Percentiles rank a stretch among this genome's conserved stretches.
These are phyloP conservation scores for Anethum foeniculum DNA, from an alignment of 140 eudicot species.

Conservation along the genomic window DNA sequence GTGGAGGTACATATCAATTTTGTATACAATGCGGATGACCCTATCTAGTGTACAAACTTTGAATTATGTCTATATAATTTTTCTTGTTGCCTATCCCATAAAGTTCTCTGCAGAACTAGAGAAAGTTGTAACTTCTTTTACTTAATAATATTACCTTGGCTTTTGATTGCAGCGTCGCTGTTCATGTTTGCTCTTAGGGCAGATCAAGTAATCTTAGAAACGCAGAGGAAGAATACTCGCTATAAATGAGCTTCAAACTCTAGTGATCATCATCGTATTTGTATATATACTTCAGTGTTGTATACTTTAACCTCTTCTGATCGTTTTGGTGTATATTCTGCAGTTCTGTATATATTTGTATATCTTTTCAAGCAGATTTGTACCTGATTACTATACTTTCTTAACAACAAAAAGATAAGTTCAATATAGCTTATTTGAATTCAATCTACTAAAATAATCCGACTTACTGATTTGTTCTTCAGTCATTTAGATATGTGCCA, in stretches of 20 bases:
- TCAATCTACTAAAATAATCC: background rate
- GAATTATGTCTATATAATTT: background rate
- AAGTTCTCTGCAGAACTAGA: background rate
- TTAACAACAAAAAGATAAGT: background rate
- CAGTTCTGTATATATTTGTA: background rate
- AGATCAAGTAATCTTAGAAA: slow-evolving; percentile 1
- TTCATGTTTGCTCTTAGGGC: background rate
- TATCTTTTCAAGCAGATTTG: background rate
- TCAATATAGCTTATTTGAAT: background rate
- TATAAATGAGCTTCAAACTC: slow-evolving; percentile 5
- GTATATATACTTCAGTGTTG: background rate
- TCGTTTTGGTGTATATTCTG: background rate
- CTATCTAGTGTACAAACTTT: background rate
- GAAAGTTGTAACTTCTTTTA: background rate
- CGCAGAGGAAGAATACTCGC: background rate
- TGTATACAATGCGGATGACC: background rate
- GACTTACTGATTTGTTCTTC: background rate
- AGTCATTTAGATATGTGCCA: background rate
- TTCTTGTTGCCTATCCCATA: background rate
- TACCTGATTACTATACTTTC: background rate
- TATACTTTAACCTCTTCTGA: background rate
- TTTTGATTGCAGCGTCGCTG: background rate
- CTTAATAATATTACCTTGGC: background rate
- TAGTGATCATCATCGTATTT: background rate
- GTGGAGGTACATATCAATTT: background rate